Percentiles rank a stretch among this genome's conserved stretches.
phyloP scores from a whole-genome alignment of 352 stramenopile genomes.

The Phytophthora podocarpi region DNA sequence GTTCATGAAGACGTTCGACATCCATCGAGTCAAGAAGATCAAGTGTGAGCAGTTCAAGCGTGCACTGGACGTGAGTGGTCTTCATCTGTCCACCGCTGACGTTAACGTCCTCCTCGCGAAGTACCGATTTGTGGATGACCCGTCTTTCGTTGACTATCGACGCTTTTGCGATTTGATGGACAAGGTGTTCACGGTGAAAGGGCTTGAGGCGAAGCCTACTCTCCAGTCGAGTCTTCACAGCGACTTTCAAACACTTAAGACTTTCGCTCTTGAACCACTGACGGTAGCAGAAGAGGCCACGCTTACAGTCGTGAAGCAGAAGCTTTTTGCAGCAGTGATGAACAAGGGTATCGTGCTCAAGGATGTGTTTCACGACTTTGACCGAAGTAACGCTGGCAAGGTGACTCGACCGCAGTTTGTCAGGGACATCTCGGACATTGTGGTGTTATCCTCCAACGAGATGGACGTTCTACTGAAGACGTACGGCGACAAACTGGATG shows the following conservation, averaged over 20 bases:
- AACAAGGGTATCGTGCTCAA: conserved; percentile 88
- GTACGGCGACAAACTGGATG: conserved; percentile 75
- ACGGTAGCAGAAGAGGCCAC: conserved; percentile 37
- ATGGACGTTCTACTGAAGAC: conserved; percentile 67
- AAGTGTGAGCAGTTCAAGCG: conserved; percentile 82
- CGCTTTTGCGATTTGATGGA: conserved; percentile 87
- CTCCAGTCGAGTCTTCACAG: conserved; percentile 34
- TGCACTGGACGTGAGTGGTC: conserved; percentile 73
- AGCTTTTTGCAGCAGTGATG: conserved; percentile 66
- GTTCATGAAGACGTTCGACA: conserved; percentile 90
- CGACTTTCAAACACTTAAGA: conserved; percentile 38
- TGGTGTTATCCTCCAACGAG: conserved; percentile 55
- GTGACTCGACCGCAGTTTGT: conserved; percentile 84
- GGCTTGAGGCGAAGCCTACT: conserved; percentile 63
- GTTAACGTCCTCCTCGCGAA: conserved; percentile 65
- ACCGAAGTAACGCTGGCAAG: conserved; percentile 83
- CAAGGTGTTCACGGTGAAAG: conserved; percentile 84
- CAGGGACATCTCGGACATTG: conserved; percentile 68
- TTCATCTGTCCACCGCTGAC: conserved; percentile 63
- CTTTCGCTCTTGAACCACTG: conserved; percentile 39
- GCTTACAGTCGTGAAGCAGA: conserved; percentile 52
- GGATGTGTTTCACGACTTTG: conserved; percentile 88
- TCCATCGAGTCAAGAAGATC: conserved; percentile 87
- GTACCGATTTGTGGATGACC: conserved; percentile 66
- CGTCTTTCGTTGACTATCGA: conserved; percentile 76